Conservation (phyloP, 2,329 filamentous ascomycete genomes). For the Tolypocladium cylindrosporum region DNA sequence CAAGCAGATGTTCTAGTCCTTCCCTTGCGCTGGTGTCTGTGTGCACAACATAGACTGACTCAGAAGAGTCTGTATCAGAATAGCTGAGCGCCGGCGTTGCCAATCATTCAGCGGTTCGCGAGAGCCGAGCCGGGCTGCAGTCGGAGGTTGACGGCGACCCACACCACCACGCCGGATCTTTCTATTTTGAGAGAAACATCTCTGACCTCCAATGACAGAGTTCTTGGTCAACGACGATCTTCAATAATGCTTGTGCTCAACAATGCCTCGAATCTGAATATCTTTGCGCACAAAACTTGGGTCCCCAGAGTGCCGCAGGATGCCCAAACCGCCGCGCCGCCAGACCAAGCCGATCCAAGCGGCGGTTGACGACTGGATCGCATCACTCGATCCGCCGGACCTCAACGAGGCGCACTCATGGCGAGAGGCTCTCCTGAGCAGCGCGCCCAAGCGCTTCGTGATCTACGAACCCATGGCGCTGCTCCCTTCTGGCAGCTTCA, state of each 20-base stretch:
- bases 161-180: not conserved
- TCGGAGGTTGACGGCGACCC: not conserved
- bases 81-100: not conserved
- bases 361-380: constrained; percentile 20
- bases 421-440: constrained; percentile 21
- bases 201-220: not conserved
- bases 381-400: constrained; percentile 1
- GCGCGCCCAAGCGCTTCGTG: constrained; percentile 47
- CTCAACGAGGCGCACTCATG: constrained; percentile 3
- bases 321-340: constrained; percentile 13
- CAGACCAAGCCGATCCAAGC: constrained; percentile 19
- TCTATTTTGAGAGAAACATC: not conserved
- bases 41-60: not conserved
- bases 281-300: not conserved
- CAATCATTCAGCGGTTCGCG: not conserved
- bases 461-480: constrained; percentile 52
- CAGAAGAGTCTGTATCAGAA: not conserved
- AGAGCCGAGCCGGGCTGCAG: not conserved
- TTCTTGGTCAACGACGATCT: not conserved
- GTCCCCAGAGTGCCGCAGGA: constrained; percentile 4
- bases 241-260: not conserved
- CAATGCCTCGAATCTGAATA: not conserved
- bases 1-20: not conserved
- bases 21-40: not conserved
- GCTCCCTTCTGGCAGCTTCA: constrained; percentile 49